A percentile compares a stretch with the other conserved stretches of the same genome.
Evolutionary conservation across 2,329 filamentous ascomycete genomes (phyloP).

Genomic region (Coniochaeta sp.): DNA sequence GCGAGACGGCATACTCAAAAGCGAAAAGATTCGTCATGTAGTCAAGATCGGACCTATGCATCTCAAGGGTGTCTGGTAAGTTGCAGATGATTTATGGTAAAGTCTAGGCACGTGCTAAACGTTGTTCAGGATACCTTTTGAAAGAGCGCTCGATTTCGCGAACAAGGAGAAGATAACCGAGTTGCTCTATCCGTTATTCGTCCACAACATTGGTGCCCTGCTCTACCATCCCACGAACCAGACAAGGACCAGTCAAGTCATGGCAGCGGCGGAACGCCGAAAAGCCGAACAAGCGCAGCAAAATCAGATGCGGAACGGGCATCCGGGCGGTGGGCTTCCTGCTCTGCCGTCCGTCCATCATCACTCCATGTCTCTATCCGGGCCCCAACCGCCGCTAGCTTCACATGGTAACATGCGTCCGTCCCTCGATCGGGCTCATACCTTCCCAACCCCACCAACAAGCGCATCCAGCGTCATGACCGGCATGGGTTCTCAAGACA

Average conservation of each 20-base stretch:
- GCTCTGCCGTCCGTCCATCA: conserved; percentile 61
- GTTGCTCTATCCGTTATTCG: conserved; percentile 88
- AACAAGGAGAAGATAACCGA: conserved; percentile 99
- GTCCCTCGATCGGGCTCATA: conserved; percentile 75
- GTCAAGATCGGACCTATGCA: conserved; percentile 99
- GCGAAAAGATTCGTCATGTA: conserved; percentile 92
- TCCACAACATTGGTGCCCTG: conserved; percentile 90
- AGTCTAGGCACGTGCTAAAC: conserved; percentile 5
- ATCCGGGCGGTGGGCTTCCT: conserved; percentile 45
- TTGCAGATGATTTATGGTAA: conserved; percentile 10
- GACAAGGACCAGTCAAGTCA: conserved; percentile 72
- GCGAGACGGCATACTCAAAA: conserved; percentile 93
- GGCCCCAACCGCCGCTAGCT: conserved; percentile 45
- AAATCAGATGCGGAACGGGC: conserved; percentile 38
- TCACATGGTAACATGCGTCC: conserved; percentile 71
- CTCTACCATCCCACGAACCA: conserved; percentile 92
- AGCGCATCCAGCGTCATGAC: conserved; percentile 81
- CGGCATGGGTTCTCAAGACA: conserved; percentile 65
- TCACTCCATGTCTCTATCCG: conserved; percentile 51
- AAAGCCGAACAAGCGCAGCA: conserved; percentile 54
- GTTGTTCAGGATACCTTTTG: conserved; percentile 79
- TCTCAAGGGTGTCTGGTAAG: conserved; percentile 92
- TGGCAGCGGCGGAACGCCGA: conserved; percentile 77
- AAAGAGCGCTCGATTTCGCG: conserved; percentile 93
- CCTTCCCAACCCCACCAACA: conserved; percentile 88